Evolutionary conservation across 768 basidiomycete species (phyloP), one percentile per base, ranked within the genome.

Genomic region (Tylopilus rubrobrunneus): DNA sequence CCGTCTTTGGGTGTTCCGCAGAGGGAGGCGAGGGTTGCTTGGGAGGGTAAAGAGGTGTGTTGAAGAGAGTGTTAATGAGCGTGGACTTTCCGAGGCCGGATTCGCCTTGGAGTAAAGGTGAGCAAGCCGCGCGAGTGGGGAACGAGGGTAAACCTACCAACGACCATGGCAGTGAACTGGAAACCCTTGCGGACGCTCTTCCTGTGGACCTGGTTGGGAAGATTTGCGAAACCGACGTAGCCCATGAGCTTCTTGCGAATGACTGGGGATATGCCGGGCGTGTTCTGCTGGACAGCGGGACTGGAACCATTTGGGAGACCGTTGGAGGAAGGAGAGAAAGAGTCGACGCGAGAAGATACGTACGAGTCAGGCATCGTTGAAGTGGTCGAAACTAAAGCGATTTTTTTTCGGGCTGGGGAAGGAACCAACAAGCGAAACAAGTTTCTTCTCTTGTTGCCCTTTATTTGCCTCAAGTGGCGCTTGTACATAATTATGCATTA

Each of bases 51-150:
- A 99, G 89, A 53, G 85, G 82, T 37, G 97, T 98, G 71, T 97
- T 92, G 84, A 99, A 99, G 61, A 99, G 82, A 21, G 97, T 99
- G 75, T 99, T 99, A 72, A 99, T 88, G 68, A 98, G 83, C 11
- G 97, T 99, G 4, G 97, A 99, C 78, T 99, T 99, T 51, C 97
- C 97, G 56, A 99, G 81, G 49, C 97, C 97, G 50, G 96, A 98
- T 77, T 99, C 96, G 73, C 94, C 94, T 94, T 51, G 11, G 33
- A n/a, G 7, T 11, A 5, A 17, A 12, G 15, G 28, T 34, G 31
- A 33, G 44, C 52, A 59, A 51, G 61, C 52, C 51, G 49, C 60
- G 57, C 60, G 57, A 43, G 44, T 0, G 12, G 25, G 14, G 11
- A 14, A 3, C 14, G 33, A 40, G 60, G 51, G 45, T 8, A 15